Evolutionary conservation across 768 basidiomycete species (phyloP), one percentile per base, ranked within the genome.

Genomic region (Obba rivulosa): DNA sequence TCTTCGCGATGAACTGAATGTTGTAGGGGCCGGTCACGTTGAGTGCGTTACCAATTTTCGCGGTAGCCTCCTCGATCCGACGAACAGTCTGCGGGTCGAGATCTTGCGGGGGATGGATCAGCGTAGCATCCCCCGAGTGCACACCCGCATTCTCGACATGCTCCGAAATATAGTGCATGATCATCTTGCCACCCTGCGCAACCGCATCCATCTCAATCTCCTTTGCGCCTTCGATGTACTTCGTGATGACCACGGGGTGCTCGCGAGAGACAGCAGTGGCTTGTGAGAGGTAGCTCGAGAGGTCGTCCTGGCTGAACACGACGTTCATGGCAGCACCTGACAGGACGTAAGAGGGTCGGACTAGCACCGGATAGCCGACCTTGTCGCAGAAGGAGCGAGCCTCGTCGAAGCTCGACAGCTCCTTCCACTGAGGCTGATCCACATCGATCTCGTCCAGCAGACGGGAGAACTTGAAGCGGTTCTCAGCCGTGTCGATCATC

Each of bases 151-250:
- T 97, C 72, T 98, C 95, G 60, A 98, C 94, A 66, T 99, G 95
- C 71, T 98, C 96, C 11, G 95, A 98, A 65, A 97, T 93, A 68
- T 92, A 97, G 67, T 99, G 96, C 95, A 99, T 97, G 67, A 97
- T 78, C 81, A 99, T 86, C 74, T 96, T 91, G 18, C 95, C 95
- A 62, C 92, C 91, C 69, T 89, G 89, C 28, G 96, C 96, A 34
- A 99, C 83, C 18, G 96, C 96, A 62, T 99, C 96, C 92, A 99
- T 97, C 75, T 99, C 96, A 57, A 99, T 99, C 71, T 99, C 96
- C 76, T 99, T 98, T 24, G 96, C 96, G 66, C 96, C 91, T 66
- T 98, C 95, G 65, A 99, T 96, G 72, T 96, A 99, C 69, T 99
- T 99, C 54, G 91, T 88, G 68, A 98, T 98, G 58, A 99, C 95